Evolutionary conservation across 805 yeast species (phyloP).

Genomic region (Cyberlindnera veronae): DNA sequence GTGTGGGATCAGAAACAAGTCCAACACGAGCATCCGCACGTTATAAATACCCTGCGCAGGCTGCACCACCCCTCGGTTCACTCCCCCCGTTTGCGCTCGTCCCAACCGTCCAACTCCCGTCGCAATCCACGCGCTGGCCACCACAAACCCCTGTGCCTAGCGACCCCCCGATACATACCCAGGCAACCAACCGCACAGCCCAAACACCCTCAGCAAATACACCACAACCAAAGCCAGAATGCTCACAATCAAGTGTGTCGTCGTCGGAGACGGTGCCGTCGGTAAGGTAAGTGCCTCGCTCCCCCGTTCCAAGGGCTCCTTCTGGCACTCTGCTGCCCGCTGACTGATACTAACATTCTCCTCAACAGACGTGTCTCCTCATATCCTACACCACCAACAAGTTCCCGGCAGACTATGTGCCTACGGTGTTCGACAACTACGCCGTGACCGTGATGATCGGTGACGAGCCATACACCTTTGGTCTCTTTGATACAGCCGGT

Average conservation of each 20-base stretch:
- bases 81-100: background rate
- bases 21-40: background rate
- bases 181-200: background rate
- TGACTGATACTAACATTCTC: slow-evolving; percentile 3
- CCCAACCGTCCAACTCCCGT: no score
- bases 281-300: slow-evolving; percentile 57
- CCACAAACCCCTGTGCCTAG: no score
- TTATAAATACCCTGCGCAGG: background rate
- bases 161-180: background rate
- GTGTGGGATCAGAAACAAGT: background rate
- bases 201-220: background rate
- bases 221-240: slow-evolving; percentile 18
- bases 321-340: no score
- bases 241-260: slow-evolving; percentile 84
- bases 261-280: slow-evolving; percentile 99
- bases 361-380: slow-evolving; percentile 70
- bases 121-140: no score
- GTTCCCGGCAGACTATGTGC: slow-evolving; percentile 97
- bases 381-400: slow-evolving; percentile 96
- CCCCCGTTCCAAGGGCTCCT: no score
- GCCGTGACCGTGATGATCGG: slow-evolving; percentile 96
- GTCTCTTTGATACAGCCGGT: slow-evolving; percentile 98
- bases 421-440: slow-evolving; percentile 96
- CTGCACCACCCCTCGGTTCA: background rate
- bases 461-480: slow-evolving; percentile 95